phyloP scores from a whole-genome alignment of 352 stramenopile species.

The Elongisporangium anandrum region DNA sequence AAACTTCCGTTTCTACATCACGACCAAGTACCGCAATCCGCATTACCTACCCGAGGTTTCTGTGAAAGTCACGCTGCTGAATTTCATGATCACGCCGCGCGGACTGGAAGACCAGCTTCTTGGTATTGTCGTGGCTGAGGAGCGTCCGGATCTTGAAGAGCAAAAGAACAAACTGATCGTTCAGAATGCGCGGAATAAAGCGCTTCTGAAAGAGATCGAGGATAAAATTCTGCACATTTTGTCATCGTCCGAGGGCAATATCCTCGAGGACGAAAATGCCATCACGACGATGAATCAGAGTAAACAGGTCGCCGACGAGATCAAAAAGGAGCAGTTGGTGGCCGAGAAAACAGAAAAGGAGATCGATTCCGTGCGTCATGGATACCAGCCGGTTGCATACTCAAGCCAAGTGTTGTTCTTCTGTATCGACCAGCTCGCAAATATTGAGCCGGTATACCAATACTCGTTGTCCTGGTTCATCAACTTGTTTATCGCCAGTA shows the following conservation, averaged over 20 bases:
- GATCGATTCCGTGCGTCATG: slow-evolving; percentile 85
- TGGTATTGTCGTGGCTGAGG: slow-evolving; percentile 89
- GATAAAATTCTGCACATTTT: slow-evolving; percentile 93
- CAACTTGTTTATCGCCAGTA: slow-evolving; percentile 88
- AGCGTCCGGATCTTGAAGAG: slow-evolving; percentile 90
- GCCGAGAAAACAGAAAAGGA: slow-evolving; percentile 89
- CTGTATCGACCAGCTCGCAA: slow-evolving; percentile 91
- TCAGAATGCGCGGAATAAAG: slow-evolving; percentile 89
- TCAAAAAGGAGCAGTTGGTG: slow-evolving; percentile 90
- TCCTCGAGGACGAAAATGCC: slow-evolving; percentile 90
- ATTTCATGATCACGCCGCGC: slow-evolving; percentile 95
- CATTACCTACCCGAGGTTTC: slow-evolving; percentile 93
- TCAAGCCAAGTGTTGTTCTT: slow-evolving; percentile 93
- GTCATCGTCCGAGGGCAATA: slow-evolving; percentile 89
- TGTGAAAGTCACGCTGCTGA: slow-evolving; percentile 92
- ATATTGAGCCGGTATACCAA: slow-evolving; percentile 93
- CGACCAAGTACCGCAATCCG: slow-evolving; percentile 91
- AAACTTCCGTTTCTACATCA: slow-evolving; percentile 93
- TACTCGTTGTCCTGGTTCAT: slow-evolving; percentile 93
- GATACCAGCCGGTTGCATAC: slow-evolving; percentile 89
- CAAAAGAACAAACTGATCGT: slow-evolving; percentile 93
- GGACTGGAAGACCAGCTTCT: slow-evolving; percentile 92
- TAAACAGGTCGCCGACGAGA: slow-evolving; percentile 89
- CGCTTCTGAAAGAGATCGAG: slow-evolving; percentile 92
- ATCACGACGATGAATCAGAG: slow-evolving; percentile 93